phyloP scores from a whole-genome alignment of 2,329 filamentous ascomycete species.

The Chaetomium sp. region DNA sequence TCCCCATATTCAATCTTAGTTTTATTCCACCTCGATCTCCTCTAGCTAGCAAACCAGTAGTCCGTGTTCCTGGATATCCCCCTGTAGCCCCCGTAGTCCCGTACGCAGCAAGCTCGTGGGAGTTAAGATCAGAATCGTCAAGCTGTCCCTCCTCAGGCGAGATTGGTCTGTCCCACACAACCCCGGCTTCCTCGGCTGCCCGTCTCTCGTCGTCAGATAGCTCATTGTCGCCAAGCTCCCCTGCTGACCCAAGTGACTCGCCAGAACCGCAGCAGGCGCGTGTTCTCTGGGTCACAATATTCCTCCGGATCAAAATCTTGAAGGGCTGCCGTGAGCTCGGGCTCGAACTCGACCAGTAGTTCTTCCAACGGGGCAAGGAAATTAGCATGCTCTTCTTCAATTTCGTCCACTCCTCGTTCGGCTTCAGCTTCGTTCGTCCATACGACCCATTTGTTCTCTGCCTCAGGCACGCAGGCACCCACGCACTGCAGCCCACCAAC shows the following conservation, averaged over 20 bases:
- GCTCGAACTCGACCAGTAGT: conserved; percentile 1
- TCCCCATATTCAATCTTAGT: not conserved
- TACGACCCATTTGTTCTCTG: not conserved
- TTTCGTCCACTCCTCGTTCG: not conserved
- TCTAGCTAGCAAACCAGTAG: not conserved
- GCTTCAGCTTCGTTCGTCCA: not conserved
- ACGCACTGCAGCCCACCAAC: too few species aligned
- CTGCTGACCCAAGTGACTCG: not conserved
- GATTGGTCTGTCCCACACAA: not conserved
- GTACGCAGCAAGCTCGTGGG: not conserved
- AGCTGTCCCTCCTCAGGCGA: not conserved
- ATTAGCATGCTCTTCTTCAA: not conserved
- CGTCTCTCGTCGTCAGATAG: conserved; percentile 2
- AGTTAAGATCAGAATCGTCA: not conserved
- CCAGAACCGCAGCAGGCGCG: not conserved
- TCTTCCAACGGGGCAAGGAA: not conserved
- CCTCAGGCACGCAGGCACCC: too few species aligned
- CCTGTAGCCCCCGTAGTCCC: not conserved
- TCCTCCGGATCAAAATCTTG: not conserved
- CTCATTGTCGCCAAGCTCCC: not conserved
- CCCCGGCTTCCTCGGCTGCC: not conserved
- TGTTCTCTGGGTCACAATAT: not conserved
- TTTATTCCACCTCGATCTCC: not conserved
- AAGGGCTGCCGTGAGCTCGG: not conserved
- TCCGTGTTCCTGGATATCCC: not conserved